Evolutionary conservation across 306 rosid genomes (phyloP), one percentile per base, ranked within the genome.

Genomic region (Vigna hirtella): DNA sequence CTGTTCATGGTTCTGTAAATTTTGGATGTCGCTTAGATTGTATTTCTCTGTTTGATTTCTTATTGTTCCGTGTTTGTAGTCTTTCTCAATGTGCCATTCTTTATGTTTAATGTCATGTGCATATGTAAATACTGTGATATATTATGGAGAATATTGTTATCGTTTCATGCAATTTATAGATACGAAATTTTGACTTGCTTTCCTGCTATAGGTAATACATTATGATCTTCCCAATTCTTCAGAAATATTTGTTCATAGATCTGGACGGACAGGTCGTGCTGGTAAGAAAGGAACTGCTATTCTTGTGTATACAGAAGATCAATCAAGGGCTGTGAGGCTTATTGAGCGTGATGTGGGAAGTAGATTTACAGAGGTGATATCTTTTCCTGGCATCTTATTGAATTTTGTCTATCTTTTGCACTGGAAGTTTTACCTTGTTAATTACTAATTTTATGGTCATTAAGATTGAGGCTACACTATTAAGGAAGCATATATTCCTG

Each of bases 191-290:
- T 66, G 66, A 59, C 48, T 30, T 73, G 51, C 30, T 13, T 69
- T 74, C 72, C 28, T 42, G 12, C 0, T 69, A 85, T 72, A 96
- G 99, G 74, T 96, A 22, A 90, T 96, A 84, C 99, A 96, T 81
- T 96, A 81, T n/a, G 99, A 93, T 82, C 96, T 91, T 77, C 98
- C 99, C 84, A 96, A 90, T 82, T 63, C 63, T 82, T 87, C 99
- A 13, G 99, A 93, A 87, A 93, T 93, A 90, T 96, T 96, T 91
- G 98, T 96, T 78, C 99, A 96, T 74, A 93, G 99, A 80, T 93
- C 99, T 2, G 99, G 99, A 50, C 86, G 99, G 72, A 96, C 99
- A 67, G 99, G 99, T 34, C 96, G 99, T 83, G 98, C 99, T 76
- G 99, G 99, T 74, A 96, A 89, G 91, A 96, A 88, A 84, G 99